These are phyloP conservation scores for Rubroboletus pulcherrimus DNA, from an alignment of 768 basidiomycete species.

Conservation along the genomic window DNA sequence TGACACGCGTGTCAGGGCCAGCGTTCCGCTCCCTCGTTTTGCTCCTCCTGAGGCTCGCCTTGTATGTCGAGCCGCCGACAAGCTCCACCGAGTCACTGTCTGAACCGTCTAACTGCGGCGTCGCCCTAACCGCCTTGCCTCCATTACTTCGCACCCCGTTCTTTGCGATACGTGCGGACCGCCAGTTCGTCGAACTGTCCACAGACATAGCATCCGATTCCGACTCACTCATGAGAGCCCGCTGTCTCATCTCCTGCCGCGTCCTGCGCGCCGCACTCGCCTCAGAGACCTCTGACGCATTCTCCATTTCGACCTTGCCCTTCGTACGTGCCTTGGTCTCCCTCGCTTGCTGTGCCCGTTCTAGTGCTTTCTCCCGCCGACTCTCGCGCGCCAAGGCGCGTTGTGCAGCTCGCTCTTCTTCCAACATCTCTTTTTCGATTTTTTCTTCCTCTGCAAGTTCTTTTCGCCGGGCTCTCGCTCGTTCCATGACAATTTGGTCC, in stretches of 20 bases:
- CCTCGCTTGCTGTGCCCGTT: conserved; percentile 17
- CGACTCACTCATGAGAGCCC: conserved; percentile 1
- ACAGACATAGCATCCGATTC: conserved; percentile 32
- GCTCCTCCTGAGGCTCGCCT: neutral
- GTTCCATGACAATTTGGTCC: conserved; percentile 43
- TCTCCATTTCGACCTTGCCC: neutral
- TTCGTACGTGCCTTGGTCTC: conserved; percentile 1
- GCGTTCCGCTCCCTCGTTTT: neutral
- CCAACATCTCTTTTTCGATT: conserved; percentile 28
- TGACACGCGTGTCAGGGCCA: neutral
- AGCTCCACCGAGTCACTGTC: conserved; percentile 6
- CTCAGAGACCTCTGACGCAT: conserved; percentile 5
- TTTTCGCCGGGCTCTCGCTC: conserved; percentile 38
- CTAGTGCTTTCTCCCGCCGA: conserved; percentile 20
- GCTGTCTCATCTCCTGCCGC: conserved; percentile 1
- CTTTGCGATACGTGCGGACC: conserved; percentile 5
- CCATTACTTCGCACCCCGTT: neutral
- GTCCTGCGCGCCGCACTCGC: conserved; percentile 1
- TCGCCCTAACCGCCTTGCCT: neutral
- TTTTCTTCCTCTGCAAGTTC: conserved; percentile 41
- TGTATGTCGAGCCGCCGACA: neutral
- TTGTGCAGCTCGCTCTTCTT: conserved; percentile 22
- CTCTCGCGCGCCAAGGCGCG: conserved; percentile 17
- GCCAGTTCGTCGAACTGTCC: conserved; percentile 16
- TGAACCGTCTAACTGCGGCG: neutral